Conservation (phyloP, 805 yeast species). For the Candida coquimbonensis region DNA sequence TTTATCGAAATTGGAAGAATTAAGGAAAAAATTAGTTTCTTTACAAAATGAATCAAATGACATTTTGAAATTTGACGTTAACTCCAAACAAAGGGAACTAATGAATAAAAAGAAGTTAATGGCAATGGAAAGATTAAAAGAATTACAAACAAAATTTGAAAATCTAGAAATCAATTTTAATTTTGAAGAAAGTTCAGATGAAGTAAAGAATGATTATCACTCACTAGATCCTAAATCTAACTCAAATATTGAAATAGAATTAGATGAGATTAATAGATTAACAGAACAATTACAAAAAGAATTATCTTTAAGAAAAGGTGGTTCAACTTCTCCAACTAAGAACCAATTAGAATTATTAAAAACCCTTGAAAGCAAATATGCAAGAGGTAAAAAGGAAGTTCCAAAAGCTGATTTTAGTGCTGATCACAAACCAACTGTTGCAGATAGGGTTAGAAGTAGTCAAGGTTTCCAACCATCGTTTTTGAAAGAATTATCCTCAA, state of each 20-base stretch:
- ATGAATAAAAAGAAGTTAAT: constrained; percentile 52
- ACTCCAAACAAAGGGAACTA: constrained; percentile 44
- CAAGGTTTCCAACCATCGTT: constrained; percentile 39
- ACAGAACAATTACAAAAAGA: constrained; percentile 16
- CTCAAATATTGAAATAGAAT: constrained; percentile 33
- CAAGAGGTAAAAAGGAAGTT: constrained; percentile 35
- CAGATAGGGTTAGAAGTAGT: constrained; percentile 27
- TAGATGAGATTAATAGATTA: constrained; percentile 23
- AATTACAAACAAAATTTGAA: constrained; percentile 59
- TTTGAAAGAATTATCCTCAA: constrained; percentile 44
- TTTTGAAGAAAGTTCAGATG: constrained; percentile 12
- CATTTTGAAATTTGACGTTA: constrained; percentile 56
- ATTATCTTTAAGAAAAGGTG: constrained; percentile 5
- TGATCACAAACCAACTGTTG: constrained; percentile 16
- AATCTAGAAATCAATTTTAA: constrained; percentile 55
- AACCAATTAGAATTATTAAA: constrained; percentile 20
- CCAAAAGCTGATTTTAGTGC: constrained; percentile 14
- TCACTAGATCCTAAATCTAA: constrained; percentile 31
- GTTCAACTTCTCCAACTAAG: not conserved
- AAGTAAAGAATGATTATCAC: constrained; percentile 13
- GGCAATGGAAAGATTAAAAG: constrained; percentile 66
- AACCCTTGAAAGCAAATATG: constrained; percentile 37
- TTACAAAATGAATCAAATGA: constrained; percentile 73
- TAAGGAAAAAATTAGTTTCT: constrained; percentile 51
- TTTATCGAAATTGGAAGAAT: constrained; percentile 43